phyloP scores from a whole-genome alignment of 805 yeast species.

The Yarrowia sp. region DNA sequence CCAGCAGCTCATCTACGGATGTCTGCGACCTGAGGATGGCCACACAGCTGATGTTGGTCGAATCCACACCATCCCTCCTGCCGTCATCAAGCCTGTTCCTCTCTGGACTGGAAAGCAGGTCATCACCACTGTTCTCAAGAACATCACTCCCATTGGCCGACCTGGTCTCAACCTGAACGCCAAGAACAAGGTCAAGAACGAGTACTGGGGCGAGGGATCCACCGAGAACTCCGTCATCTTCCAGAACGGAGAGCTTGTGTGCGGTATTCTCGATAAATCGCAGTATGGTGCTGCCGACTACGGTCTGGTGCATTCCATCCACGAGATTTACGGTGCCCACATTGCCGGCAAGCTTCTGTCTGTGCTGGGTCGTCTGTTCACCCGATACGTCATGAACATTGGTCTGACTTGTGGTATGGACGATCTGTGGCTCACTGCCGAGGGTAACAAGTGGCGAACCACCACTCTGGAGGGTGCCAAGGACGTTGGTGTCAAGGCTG shows the following conservation, averaged over 20 bases:
- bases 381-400: conserved; percentile 84
- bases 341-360: conserved; percentile 69
- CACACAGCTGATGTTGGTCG: conserved; percentile 58
- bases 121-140: conserved; percentile 83
- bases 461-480: conserved; percentile 74
- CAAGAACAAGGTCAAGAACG: conserved; percentile 85
- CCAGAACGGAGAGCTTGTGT: conserved; percentile 77
- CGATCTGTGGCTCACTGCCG: conserved; percentile 84
- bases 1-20: conserved; percentile 90
- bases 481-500: conserved; percentile 87
- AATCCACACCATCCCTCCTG: conserved; percentile 82
- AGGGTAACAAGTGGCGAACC: conserved; percentile 85
- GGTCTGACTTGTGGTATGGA: conserved; percentile 99
- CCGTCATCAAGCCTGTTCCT: conserved; percentile 79
- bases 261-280: conserved; percentile 95
- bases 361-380: conserved; percentile 91
- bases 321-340: conserved; percentile 90
- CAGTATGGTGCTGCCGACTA: conserved; percentile 98
- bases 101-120: conserved; percentile 98
- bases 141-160: conserved; percentile 78
- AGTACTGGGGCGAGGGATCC: conserved; percentile 89
- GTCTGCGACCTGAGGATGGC: conserved; percentile 96
- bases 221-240: conserved; percentile 82
- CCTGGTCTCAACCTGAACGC: conserved; percentile 88
- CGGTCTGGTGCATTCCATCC: conserved; percentile 94